Conservation (phyloP, 1,284 basidiomycete species). For the Leucoagaricus sp. region DNA sequence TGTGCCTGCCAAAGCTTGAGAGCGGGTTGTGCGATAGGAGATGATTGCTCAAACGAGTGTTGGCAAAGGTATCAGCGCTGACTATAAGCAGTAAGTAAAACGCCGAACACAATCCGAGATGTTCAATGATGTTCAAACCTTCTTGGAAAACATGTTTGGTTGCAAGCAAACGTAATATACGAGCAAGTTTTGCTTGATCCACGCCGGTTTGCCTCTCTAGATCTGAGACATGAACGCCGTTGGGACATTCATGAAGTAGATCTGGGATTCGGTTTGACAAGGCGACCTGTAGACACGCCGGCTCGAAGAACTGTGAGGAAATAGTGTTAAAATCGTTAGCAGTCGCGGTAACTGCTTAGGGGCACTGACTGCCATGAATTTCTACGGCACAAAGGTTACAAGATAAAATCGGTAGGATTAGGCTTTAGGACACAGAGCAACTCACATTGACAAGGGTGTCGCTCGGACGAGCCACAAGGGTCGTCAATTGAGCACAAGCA, state of each 20-base stretch:
- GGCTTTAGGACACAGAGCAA: neutral
- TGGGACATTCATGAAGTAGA: slow-evolving; percentile 28
- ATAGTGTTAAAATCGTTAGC: neutral
- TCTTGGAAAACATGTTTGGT: slow-evolving; percentile 40
- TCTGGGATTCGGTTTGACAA: slow-evolving; percentile 31
- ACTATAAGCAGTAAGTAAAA: slow-evolving; percentile 5
- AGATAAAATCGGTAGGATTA: neutral
- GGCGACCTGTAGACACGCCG: slow-evolving; percentile 20
- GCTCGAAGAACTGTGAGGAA: slow-evolving; percentile 12
- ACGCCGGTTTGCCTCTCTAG: slow-evolving; percentile 26
- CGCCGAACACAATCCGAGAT: too few species aligned
- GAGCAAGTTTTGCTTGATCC: slow-evolving; percentile 32
- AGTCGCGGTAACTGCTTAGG: neutral
- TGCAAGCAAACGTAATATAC: slow-evolving; percentile 37
- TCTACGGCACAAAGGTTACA: neutral
- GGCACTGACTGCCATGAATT: slow-evolving; percentile 13
- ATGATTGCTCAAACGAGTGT: slow-evolving; percentile 34
- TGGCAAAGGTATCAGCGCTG: slow-evolving; percentile 30
- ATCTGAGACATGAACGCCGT: slow-evolving; percentile 32
- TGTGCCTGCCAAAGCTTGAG: slow-evolving; percentile 21
- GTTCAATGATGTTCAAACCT: slow-evolving; percentile 23
- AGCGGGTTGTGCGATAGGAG: slow-evolving; percentile 29
- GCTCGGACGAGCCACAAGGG: slow-evolving; percentile 25
- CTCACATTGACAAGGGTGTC: slow-evolving; percentile 23
- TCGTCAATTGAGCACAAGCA: slow-evolving; percentile 29